Conservation (phyloP, 305 asterid genomes). For the Ilex paraguariensis region DNA sequence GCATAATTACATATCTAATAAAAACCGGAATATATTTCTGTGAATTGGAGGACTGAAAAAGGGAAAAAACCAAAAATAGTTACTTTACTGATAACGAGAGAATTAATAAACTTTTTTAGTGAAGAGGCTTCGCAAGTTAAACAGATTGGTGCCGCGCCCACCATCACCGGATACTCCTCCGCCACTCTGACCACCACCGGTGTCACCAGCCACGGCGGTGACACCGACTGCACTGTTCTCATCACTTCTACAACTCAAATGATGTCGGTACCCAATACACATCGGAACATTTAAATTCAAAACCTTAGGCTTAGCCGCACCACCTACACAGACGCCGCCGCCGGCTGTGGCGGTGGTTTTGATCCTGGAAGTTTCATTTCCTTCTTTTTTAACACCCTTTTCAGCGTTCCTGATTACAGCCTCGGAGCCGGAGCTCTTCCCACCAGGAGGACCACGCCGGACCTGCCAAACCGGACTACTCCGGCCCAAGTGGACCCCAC, state of each 20-base stretch:
- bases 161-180: conserved; percentile 14
- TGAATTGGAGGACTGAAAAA: no score
- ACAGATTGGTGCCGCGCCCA: conserved; percentile 16
- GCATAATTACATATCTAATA: no score
- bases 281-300: conserved; percentile 68
- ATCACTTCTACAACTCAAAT: conserved; percentile 58
- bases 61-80: no score
- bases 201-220: conserved; percentile 18
- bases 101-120: conserved; percentile 19
- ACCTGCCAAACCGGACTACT: conserved; percentile 85
- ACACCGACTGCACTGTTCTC: conserved; percentile 22
- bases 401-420: conserved; percentile 16
- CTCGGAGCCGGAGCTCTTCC: conserved; percentile 25
- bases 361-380: conserved; percentile 36
- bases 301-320: conserved; percentile 34
- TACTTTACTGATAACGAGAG: not conserved
- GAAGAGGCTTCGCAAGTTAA: conserved; percentile 12
- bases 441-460: conserved; percentile 41
- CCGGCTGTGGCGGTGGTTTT: conserved; percentile 19
- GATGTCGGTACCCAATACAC: conserved; percentile 80
- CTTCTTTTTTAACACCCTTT: conserved; percentile 28
- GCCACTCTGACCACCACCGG: conserved; percentile 1
- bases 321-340: conserved; percentile 6
- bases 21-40: no score
- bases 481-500: conserved; percentile 77